Evolutionary conservation across 176 grass and related monocot species (phyloP).

Genomic region (Zoysia japonica): DNA sequence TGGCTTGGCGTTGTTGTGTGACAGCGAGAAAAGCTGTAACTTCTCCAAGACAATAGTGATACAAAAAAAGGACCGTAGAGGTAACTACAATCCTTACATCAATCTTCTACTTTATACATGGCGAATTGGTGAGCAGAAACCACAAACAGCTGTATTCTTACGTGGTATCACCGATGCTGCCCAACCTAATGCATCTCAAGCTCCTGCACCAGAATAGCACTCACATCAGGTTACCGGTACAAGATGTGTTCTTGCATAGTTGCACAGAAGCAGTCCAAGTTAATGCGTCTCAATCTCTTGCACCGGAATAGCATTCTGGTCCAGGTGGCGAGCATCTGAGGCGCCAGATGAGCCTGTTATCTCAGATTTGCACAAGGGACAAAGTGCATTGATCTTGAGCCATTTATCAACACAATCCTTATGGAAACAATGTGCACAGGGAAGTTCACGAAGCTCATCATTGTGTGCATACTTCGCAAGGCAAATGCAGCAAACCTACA

Average conservation of each 20-base stretch:
- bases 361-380: slow-evolving; percentile 92
- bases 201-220: slow-evolving; percentile 2
- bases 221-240: slow-evolving; percentile 28
- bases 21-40: slow-evolving; percentile 50
- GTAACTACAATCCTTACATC: slow-evolving; percentile 42
- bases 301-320: slow-evolving; percentile 32
- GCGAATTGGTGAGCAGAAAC: neutral
- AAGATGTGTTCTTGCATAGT: slow-evolving; percentile 16
- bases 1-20: slow-evolving; percentile 25
- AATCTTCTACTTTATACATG: slow-evolving; percentile 45
- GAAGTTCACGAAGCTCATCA: slow-evolving; percentile 92
- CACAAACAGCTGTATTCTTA: neutral
- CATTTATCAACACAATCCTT: slow-evolving; percentile 99
- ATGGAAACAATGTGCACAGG: slow-evolving; percentile 85
- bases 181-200: slow-evolving; percentile 41
- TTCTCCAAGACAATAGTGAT: slow-evolving; percentile 19
- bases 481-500: slow-evolving; percentile 93
- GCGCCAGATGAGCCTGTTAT: slow-evolving; percentile 47
- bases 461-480: slow-evolving; percentile 85
- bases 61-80: neutral
- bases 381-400: slow-evolving; percentile 92
- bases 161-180: neutral
- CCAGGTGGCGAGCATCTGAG: slow-evolving; percentile 30
- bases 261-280: neutral
- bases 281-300: slow-evolving; percentile 51